Evolutionary conservation across 495 filamentous ascomycete species (phyloP), one percentile per base, ranked within the genome.

Genomic region (Hypoxylon crocopeplum): DNA sequence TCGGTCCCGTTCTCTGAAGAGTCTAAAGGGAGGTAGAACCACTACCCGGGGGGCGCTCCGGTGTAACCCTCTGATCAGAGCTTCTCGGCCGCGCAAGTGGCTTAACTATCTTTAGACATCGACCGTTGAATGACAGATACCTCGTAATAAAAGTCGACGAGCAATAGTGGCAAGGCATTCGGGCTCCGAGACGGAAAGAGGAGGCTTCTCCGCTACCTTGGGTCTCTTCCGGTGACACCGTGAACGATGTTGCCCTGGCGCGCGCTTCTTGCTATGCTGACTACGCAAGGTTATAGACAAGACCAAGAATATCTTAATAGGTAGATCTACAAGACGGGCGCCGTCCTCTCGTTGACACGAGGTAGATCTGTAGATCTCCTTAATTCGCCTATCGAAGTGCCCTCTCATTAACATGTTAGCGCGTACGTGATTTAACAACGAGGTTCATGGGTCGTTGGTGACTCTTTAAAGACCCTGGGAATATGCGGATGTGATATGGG

Each of bases 341-440:
- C 46, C 20, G 44, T 52, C 44, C n/a, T 13, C 27, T 55, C 36
- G 17, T 64, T 33, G 50, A 64, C 50, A 64, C 61, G 61, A 64
- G 39, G 61, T 59, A 55, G 61, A 64, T 59, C 55, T 59, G 55
- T 22, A 64, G 61, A 64, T 59, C 55, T 37, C 22, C 22, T 40
- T 38, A 36, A 56, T 51, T 51, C 34, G 34, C 34, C 17, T 33
- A 48, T 37, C 30, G 25, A 36, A 10, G 22, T 48, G 13, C 24
- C 8, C 12, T 24, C 48, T 19, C n/a, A 8, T 44, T 46, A 12
- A 27, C 30, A 50, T 48, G 22, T 21, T 27, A 25, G 32, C 13
- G 6, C 15, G 40, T 32, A 22, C 16, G 27, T 25, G 34, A 15
- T 36, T 42, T 30, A 48, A 36, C 42, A 11, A 37, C 40, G 40